A percentile compares a stretch with the other conserved stretches of the same genome.
Conservation (phyloP, 2,329 filamentous ascomycete genomes). For the Hypoxylon sp. region DNA sequence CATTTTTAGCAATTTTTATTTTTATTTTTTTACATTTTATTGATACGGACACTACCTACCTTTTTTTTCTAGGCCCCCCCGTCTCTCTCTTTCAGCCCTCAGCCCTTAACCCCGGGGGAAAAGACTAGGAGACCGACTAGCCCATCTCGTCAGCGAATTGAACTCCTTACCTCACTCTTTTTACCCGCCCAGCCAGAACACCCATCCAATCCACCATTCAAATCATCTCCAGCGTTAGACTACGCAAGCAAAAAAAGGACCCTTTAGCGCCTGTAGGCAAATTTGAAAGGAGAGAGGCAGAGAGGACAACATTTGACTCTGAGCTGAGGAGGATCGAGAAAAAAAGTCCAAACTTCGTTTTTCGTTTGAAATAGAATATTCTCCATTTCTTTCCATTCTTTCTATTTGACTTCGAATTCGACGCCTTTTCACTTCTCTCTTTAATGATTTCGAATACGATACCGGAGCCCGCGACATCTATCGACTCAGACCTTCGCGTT, state of each 20-base stretch:
- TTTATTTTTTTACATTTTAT: too few relatives aligned
- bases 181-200: conserved; percentile 47
- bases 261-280: conserved; percentile 37
- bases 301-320: conserved; percentile 12
- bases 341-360: conserved; percentile 10
- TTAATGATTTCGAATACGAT: conserved; percentile 27
- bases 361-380: conserved; percentile 17
- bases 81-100: conserved; percentile 30
- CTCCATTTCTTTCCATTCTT: conserved; percentile 18
- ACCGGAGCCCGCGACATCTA: conserved; percentile 19
- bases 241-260: conserved; percentile 33
- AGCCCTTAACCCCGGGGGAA: conserved; percentile 25
- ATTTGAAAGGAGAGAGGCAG: conserved; percentile 23
- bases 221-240: conserved; percentile 45
- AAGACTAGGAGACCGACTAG: conserved; percentile 27
- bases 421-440: conserved; percentile 11
- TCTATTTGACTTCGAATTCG: conserved; percentile 24
- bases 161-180: conserved; percentile 44
- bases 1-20: too few relatives aligned
- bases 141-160: conserved; percentile 48
- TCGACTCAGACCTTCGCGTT: conserved; percentile 15
- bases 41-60: conserved; percentile 14
- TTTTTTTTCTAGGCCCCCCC: too few relatives aligned
- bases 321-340: conserved; percentile 8
- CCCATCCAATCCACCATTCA: conserved; percentile 51